phyloP scores from a whole-genome alignment of 495 filamentous ascomycete species.

The Cetradonia linearis region DNA sequence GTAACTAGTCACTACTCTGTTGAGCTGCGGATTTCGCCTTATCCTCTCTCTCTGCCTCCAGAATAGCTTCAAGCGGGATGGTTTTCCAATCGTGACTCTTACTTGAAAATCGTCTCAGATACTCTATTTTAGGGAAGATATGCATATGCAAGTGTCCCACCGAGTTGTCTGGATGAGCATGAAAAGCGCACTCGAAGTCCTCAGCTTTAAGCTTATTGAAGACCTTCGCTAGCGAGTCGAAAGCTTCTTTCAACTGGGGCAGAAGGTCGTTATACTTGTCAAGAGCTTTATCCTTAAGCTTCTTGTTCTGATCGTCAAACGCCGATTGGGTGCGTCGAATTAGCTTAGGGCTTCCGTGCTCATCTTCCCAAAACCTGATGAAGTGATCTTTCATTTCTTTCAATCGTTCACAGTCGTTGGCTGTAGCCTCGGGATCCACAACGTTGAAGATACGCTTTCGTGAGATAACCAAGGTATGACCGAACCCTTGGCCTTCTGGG shows the following conservation, averaged over 20 bases:
- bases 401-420: slow-evolving; percentile 20
- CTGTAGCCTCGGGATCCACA: slow-evolving; percentile 23
- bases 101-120: slow-evolving; percentile 23
- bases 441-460: slow-evolving; percentile 29
- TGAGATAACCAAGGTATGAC: slow-evolving; percentile 29
- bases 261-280: neutral
- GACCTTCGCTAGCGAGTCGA: neutral
- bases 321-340: slow-evolving; percentile 11
- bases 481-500: slow-evolving; percentile 27
- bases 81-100: slow-evolving; percentile 28
- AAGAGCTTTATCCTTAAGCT: slow-evolving; percentile 9
- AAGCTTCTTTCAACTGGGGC: slow-evolving; percentile 6
- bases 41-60: slow-evolving; percentile 19
- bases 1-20: neutral
- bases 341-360: slow-evolving; percentile 4
- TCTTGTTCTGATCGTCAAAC: slow-evolving; percentile 19
- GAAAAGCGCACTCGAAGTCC: slow-evolving; percentile 29
- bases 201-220: slow-evolving; percentile 16
- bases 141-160: slow-evolving; percentile 31
- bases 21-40: neutral
- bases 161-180: slow-evolving; percentile 26
- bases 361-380: slow-evolving; percentile 15
- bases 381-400: slow-evolving; percentile 29
- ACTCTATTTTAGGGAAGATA: slow-evolving; percentile 23
- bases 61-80: slow-evolving; percentile 19